Conservation (phyloP, 1,284 basidiomycete genomes). For the Coriolopsis trogii region DNA sequence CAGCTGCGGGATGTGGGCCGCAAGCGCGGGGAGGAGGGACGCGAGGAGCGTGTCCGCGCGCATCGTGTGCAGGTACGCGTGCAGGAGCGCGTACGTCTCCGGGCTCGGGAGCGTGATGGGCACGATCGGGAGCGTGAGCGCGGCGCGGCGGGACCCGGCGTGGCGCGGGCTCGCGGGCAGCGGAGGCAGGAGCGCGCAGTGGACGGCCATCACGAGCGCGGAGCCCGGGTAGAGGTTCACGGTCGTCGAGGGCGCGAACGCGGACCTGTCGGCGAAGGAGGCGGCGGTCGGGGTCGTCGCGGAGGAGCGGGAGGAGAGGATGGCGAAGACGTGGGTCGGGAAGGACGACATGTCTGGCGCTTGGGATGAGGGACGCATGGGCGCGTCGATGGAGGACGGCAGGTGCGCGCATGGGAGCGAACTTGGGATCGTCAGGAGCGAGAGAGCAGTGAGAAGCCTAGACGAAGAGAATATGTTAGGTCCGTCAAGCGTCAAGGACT, state of each 20-base stretch:
- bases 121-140: slow-evolving; percentile 59
- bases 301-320: slow-evolving; percentile 41
- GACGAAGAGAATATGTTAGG: neutral
- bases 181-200: slow-evolving; percentile 54
- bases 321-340: slow-evolving; percentile 60
- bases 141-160: slow-evolving; percentile 39
- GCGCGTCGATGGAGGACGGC: slow-evolving; percentile 31
- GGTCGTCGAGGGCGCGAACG: slow-evolving; percentile 27
- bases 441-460: slow-evolving; percentile 32
- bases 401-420: slow-evolving; percentile 33
- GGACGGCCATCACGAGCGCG: slow-evolving; percentile 54
- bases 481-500: neutral
- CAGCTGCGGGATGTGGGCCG: slow-evolving; percentile 54
- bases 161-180: slow-evolving; percentile 39
- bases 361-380: slow-evolving; percentile 29
- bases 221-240: slow-evolving; percentile 59
- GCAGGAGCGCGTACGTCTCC: slow-evolving; percentile 64
- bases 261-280: slow-evolving; percentile 30
- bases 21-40: slow-evolving; percentile 59
- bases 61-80: slow-evolving; percentile 68
- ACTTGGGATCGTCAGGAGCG: slow-evolving; percentile 30
- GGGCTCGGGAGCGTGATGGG: slow-evolving; percentile 69
- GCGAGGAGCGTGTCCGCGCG: slow-evolving; percentile 51
- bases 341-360: slow-evolving; percentile 38
- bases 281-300: slow-evolving; percentile 34